Conservation (phyloP, 2,329 filamentous ascomycete species). For the Neofusicoccum umdonicola region DNA sequence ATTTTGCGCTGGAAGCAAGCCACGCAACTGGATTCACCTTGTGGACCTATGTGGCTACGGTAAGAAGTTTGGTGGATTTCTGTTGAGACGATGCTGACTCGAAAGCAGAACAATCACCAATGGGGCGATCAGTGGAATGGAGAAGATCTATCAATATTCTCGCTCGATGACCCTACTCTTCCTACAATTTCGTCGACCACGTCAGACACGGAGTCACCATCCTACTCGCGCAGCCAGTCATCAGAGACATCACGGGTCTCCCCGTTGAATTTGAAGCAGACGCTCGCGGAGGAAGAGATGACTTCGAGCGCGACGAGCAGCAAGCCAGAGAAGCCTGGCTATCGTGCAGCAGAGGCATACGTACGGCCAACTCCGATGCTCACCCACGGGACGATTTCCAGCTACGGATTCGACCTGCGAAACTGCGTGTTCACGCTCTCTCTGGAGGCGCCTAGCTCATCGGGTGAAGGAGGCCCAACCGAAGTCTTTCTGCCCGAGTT, state of each 20-base stretch:
- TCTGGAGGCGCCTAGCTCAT: slow-evolving; percentile 60
- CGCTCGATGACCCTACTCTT: slow-evolving; percentile 71
- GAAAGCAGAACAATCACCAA: slow-evolving; percentile 73
- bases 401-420: slow-evolving; percentile 78
- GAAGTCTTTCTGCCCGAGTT: slow-evolving; percentile 85
- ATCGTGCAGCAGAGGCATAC: slow-evolving; percentile 89
- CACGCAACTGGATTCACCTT: slow-evolving; percentile 80
- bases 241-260: slow-evolving; percentile 57
- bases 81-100: slow-evolving; percentile 4
- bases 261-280: slow-evolving; percentile 72
- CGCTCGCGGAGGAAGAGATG: slow-evolving; percentile 60
- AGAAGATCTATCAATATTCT: slow-evolving; percentile 90
- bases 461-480: slow-evolving; percentile 67
- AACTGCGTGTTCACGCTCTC: slow-evolving; percentile 74
- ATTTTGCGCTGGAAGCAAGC: slow-evolving; percentile 85
- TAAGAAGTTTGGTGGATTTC: slow-evolving; percentile 39
- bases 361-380: slow-evolving; percentile 78
- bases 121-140: slow-evolving; percentile 97
- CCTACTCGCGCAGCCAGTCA: slow-evolving; percentile 54
- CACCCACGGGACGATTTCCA: slow-evolving; percentile 67
- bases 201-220: slow-evolving; percentile 46
- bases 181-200: slow-evolving; percentile 33
- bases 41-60: slow-evolving; percentile 79
- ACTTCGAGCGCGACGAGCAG: slow-evolving; percentile 24
- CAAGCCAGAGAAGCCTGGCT: slow-evolving; percentile 59